Evolutionary conservation across 257 asterid genomes (phyloP), one percentile per base, ranked within the genome.

Genomic region (Capsicum chinense): DNA sequence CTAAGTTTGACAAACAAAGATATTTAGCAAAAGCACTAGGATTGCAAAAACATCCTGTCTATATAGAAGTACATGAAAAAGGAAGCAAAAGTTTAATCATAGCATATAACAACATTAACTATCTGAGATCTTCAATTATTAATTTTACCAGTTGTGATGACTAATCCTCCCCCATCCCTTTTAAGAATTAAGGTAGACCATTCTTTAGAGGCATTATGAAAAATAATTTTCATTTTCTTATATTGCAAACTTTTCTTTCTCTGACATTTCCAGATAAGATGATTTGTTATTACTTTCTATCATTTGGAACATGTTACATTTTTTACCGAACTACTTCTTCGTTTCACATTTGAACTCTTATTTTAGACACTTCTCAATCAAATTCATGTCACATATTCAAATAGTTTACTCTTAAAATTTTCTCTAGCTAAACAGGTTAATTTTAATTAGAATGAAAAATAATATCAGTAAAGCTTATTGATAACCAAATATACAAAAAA

Each of bases 41-140:
- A 91, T 97, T 97, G 89, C 99, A 97, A 89, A 97, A 97, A 90
- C 99, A 93, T 78, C 99, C 98, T 90, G 98, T 93, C 98, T 95
- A 93, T 83, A 91, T 88, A 71, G 17, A 80, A 91, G 83, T 81
- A 87, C 42, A 69, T 56, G 84, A 56, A 85, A 37, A 83, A 80
- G 64, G 73, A 16, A 48, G 60, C 39, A 79, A 78, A 50, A 71
- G 76, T 83, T 62, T 54, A 54, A 26, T 78, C 64, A 78, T 52
- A 78, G 14, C 26, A 78, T 54, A 78, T 35, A 78, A 78, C 64
- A 52, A 16, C 26, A 26, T 26, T 54, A 78, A 26, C 5, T 26
- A 78, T 78, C 9, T 54, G 82, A 78, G 82, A 54, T 78, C 19
- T 33, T 52, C 64, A 78, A 26, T 52, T 76, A 76, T 26, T 7